Conservation (phyloP, 2,329 filamentous ascomycete species). For the Neurospora sp. region DNA sequence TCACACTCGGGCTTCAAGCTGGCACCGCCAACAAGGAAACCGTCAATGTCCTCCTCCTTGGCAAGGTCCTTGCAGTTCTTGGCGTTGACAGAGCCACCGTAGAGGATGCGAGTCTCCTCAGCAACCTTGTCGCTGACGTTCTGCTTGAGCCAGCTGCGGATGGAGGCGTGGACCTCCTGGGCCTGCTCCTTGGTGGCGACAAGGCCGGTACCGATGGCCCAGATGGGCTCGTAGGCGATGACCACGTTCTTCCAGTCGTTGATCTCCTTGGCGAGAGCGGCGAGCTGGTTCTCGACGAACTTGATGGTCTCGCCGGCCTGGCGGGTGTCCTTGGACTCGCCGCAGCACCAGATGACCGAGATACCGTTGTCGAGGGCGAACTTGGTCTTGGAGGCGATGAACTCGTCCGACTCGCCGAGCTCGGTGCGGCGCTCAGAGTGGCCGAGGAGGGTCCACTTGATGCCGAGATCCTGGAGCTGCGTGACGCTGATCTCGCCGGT, state of each 20-base stretch:
- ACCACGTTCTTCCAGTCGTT: conserved; percentile 87
- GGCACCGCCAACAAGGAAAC: conserved; percentile 93
- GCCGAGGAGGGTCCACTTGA: conserved; percentile 85
- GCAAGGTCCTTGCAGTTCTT: conserved; percentile 95
- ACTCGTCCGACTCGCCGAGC: conserved; percentile 74
- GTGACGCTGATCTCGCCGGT: conserved; percentile 92
- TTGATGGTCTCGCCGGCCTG: conserved; percentile 75
- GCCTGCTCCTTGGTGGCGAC: conserved; percentile 83
- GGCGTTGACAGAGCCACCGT: conserved; percentile 92
- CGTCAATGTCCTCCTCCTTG: conserved; percentile 92
- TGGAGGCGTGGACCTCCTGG: conserved; percentile 82
- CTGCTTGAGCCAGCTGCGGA: conserved; percentile 78
- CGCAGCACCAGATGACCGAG: conserved; percentile 92
- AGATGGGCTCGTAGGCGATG: conserved; percentile 98
- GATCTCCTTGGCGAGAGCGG: conserved; percentile 63
- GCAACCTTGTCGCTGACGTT: conserved; percentile 66
- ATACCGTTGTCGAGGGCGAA: conserved; percentile 78
- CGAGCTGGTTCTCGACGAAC: conserved; percentile 76
- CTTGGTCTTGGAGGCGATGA: conserved; percentile 92
- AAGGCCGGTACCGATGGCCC: conserved; percentile 91
- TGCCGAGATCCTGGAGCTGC: conserved; percentile 80
- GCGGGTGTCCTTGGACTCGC: conserved; percentile 88
- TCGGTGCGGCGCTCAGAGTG: conserved; percentile 93
- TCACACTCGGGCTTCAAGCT: conserved; percentile 93
- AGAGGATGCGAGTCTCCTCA: conserved; percentile 86